phyloP scores from a whole-genome alignment of 2,329 filamentous ascomycete genomes.

The Colletotrichum kahawae region DNA sequence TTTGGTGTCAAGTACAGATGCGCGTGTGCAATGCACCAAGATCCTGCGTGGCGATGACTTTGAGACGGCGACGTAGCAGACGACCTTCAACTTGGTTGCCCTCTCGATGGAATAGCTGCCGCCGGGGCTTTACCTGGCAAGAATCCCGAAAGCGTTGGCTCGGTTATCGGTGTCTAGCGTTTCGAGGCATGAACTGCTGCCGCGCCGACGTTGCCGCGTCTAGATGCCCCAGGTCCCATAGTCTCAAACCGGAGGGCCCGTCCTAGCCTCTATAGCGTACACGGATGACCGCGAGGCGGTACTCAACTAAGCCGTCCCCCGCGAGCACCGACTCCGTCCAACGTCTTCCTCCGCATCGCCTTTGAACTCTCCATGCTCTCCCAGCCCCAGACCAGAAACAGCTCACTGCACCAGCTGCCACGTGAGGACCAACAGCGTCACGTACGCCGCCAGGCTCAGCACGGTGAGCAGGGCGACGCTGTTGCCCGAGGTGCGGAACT shows the following conservation, averaged over 20 bases:
- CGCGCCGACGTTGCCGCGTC: not conserved
- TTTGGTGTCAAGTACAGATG: not conserved
- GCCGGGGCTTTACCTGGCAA: not conserved
- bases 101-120: not conserved
- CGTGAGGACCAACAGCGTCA: slow-evolving; percentile 61
- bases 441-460: slow-evolving; percentile 63
- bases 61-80: not conserved
- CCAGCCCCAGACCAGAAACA: not conserved
- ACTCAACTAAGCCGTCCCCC: no score
- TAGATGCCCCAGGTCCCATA: not conserved
- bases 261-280: not conserved
- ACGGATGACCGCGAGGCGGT: no score
- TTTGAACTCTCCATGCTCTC: not conserved
- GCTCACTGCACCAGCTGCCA: slow-evolving; percentile 43
- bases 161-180: not conserved
- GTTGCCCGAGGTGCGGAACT: slow-evolving; percentile 69
- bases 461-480: slow-evolving; percentile 62
- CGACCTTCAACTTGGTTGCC: not conserved
- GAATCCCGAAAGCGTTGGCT: not conserved
- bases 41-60: not conserved
- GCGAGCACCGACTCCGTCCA: not conserved
- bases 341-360: not conserved
- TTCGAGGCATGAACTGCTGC: not conserved
- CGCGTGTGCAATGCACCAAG: not conserved
- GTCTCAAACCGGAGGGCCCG: not conserved